These are phyloP conservation scores for Cryptococcus floricola DNA, from an alignment of 1,284 basidiomycete species.

Conservation along the genomic window DNA sequence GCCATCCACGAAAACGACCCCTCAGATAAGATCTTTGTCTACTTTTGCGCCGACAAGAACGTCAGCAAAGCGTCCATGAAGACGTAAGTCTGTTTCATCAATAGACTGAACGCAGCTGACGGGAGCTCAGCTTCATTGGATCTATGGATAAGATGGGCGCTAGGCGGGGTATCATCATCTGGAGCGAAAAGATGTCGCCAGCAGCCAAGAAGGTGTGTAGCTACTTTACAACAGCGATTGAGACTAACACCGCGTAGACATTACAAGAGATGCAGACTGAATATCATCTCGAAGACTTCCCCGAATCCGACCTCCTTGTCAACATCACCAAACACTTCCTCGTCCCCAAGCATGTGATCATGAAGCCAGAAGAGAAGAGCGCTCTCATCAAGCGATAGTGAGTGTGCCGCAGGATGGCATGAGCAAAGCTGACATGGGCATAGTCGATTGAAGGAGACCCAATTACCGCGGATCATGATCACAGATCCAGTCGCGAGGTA, in stretches of 20 bases:
- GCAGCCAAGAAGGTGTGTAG: slow-evolving; percentile 79
- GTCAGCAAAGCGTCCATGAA: slow-evolving; percentile 94
- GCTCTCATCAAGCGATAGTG: slow-evolving; percentile 87
- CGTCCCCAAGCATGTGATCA: slow-evolving; percentile 88
- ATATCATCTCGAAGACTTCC: slow-evolving; percentile 92
- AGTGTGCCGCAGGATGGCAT: slow-evolving; percentile 45
- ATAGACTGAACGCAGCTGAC: not conserved
- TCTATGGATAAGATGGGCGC: slow-evolving; percentile 89
- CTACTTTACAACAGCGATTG: not conserved
- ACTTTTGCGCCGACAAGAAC: slow-evolving; percentile 86
- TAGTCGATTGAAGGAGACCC: slow-evolving; percentile 95
- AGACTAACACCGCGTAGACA: not conserved
- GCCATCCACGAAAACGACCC: slow-evolving; percentile 67
- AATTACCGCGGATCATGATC: slow-evolving; percentile 93
- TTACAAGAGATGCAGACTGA: slow-evolving; percentile 70
- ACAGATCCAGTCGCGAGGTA: slow-evolving; percentile 96
- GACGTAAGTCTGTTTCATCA: slow-evolving; percentile 59
- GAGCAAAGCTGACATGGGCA: not conserved
- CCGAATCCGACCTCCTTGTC: slow-evolving; percentile 91
- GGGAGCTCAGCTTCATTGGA: slow-evolving; percentile 64
- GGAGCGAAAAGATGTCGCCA: slow-evolving; percentile 92
- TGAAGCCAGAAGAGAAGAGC: slow-evolving; percentile 82
- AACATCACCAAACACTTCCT: slow-evolving; percentile 96
- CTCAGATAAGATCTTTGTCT: slow-evolving; percentile 83
- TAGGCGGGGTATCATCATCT: slow-evolving; percentile 88